Evolutionary conservation across 164 flowering plant genomes (phyloP).

Genomic region (grape (Vitis vinifera)): DNA sequence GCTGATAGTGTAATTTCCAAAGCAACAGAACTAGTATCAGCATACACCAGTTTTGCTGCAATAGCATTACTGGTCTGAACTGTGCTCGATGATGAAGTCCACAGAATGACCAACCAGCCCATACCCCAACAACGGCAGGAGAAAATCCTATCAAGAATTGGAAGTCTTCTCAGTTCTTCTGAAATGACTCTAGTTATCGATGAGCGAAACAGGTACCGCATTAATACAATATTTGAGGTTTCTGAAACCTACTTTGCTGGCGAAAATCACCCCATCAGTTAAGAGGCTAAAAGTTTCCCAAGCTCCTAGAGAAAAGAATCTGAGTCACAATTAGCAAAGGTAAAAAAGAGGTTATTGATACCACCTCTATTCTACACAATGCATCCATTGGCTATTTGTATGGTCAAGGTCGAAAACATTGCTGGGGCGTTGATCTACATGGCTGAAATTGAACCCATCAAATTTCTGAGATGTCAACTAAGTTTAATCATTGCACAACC

Average conservation of each 20-base stretch:
- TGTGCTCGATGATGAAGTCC: conserved; percentile 12
- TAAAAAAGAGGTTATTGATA: too few species aligned
- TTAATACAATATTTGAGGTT: conserved; percentile 10
- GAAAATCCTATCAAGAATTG: conserved; percentile 10
- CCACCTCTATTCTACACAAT: too few species aligned
- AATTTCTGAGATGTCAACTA: too few species aligned
- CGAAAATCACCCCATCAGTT: background rate
- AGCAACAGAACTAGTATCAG: too few species aligned
- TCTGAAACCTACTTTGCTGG: conserved; percentile 7
- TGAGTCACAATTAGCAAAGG: conserved; percentile 1
- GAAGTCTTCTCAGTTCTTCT: conserved; percentile 4
- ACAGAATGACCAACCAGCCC: conserved; percentile 9
- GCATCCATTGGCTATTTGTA: too few species aligned
- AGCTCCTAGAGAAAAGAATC: conserved; percentile 1
- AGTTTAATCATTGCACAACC: too few species aligned
- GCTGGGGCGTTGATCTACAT: too few species aligned
- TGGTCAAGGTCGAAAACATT: too few species aligned
- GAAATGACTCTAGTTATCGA: conserved; percentile 4
- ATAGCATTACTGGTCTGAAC: conserved; percentile 9
- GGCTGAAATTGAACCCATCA: too few species aligned
- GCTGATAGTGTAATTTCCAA: too few species aligned
- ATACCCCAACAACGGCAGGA: conserved; percentile 11
- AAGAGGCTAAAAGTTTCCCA: conserved; percentile 2
- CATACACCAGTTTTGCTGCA: too few species aligned
- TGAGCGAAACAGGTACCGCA: conserved; percentile 1